phyloP scores from a whole-genome alignment of 1,284 basidiomycete genomes.

The Cutaneotrichosporon curvatum region DNA sequence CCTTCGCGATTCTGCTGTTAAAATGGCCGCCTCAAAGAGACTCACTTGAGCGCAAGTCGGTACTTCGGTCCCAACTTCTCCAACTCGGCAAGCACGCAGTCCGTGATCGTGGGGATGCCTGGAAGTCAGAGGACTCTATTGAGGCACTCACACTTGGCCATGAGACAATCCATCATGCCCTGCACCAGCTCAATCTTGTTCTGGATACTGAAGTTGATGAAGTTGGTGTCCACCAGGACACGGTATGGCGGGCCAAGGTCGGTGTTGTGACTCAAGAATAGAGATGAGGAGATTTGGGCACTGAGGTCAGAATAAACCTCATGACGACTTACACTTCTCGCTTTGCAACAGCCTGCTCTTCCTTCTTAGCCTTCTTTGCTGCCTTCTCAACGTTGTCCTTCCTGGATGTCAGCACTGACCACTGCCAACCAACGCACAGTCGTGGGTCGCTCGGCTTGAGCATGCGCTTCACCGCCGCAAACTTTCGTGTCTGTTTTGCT shows the following conservation, averaged over 20 bases:
- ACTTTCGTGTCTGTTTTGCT: constrained; percentile 90
- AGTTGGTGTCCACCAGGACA: constrained; percentile 97
- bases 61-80: constrained; percentile 97
- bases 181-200: constrained; percentile 95
- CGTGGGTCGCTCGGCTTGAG: constrained; percentile 90
- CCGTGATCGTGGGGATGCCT: constrained; percentile 98
- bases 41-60: constrained; percentile 80
- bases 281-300: constrained; percentile 34
- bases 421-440: constrained; percentile 56
- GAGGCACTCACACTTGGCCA: constrained; percentile 80
- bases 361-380: constrained; percentile 47
- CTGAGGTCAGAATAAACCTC: constrained; percentile 5
- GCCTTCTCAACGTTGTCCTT: constrained; percentile 51
- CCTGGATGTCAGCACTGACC: constrained; percentile 28
- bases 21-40: constrained; percentile 7
- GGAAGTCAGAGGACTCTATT: constrained; percentile 6
- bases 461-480: constrained; percentile 89
- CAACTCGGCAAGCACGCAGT: constrained; percentile 95
- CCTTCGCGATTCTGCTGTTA: constrained; percentile 72
- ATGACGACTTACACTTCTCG: constrained; percentile 18
- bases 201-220: constrained; percentile 97
- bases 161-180: constrained; percentile 99
- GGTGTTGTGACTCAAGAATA: constrained; percentile 94
- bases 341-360: constrained; percentile 45
- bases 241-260: constrained; percentile 95